These are phyloP conservation scores for Agrostemma githago DNA, from an alignment of 148 eudicot genomes.

Conservation along the genomic window DNA sequence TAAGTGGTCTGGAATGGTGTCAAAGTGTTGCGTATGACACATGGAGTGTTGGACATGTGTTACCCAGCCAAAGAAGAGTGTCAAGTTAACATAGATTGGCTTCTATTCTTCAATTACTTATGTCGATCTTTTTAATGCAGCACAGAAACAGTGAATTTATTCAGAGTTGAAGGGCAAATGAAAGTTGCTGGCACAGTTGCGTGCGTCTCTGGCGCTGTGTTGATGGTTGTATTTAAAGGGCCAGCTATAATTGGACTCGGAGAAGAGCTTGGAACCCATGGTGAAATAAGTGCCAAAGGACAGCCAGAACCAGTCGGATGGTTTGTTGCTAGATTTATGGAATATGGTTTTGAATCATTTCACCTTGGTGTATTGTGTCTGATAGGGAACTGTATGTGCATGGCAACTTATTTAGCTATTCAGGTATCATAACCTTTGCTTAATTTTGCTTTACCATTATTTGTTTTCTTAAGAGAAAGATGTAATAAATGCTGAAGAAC, in stretches of 20 bases:
- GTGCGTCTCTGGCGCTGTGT: constrained; percentile 82
- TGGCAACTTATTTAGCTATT: constrained; percentile 85
- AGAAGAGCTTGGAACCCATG: constrained; percentile 36
- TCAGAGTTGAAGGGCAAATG: constrained; percentile 66
- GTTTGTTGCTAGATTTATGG: constrained; percentile 52
- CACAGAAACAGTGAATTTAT: constrained; percentile 87
- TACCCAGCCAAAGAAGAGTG: not conserved
- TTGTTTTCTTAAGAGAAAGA: not conserved
- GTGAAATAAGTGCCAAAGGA: constrained; percentile 63
- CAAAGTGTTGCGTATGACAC: too few species aligned
- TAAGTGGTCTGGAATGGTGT: not conserved
- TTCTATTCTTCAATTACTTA: constrained; percentile 18
- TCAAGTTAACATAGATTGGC: not conserved
- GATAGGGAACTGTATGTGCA: constrained; percentile 91
- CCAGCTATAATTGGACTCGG: constrained; percentile 60
- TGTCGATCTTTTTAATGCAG: constrained; percentile 56
- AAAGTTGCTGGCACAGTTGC: constrained; percentile 82
- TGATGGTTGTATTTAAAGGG: constrained; percentile 85
- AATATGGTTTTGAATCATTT: constrained; percentile 64
- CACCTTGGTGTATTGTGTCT: constrained; percentile 85
- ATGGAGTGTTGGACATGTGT: not conserved
- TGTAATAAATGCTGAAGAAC: not conserved
- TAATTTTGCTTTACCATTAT: not conserved
- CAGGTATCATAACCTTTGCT: constrained; percentile 47
- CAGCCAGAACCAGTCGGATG: constrained; percentile 83